Evolutionary conservation across 2,329 filamentous ascomycete species (phyloP).

Genomic region (Dendryphion nanum): DNA sequence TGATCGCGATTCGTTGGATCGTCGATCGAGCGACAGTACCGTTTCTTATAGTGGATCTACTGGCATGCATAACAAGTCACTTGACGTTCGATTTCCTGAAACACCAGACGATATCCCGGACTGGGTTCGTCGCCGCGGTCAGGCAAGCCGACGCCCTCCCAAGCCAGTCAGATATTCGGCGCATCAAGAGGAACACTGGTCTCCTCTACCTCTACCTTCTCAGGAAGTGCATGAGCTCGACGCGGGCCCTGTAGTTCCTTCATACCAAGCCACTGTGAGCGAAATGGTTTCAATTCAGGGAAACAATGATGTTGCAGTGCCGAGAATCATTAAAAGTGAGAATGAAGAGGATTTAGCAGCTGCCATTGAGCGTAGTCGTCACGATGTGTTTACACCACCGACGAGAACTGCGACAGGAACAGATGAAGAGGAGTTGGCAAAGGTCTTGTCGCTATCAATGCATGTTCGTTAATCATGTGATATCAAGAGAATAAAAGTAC

Average conservation of each 20-base stretch:
- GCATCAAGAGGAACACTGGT: too few relatives aligned
- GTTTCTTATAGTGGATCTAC: background rate
- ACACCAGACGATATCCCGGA: slow-evolving; percentile 2
- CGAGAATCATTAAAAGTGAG: background rate
- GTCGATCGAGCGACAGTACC: background rate
- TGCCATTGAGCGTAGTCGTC: background rate
- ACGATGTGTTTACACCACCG: too few relatives aligned
- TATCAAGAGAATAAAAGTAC: too few relatives aligned
- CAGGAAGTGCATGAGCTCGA: background rate
- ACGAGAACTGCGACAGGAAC: too few relatives aligned
- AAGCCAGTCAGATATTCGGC: too few relatives aligned
- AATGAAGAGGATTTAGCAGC: background rate
- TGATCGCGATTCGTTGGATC: background rate
- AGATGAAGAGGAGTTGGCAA: too few relatives aligned
- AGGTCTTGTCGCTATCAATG: too few relatives aligned
- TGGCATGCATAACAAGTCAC: background rate
- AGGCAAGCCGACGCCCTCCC: slow-evolving; percentile 4
- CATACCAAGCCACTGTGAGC: background rate
- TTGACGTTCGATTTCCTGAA: background rate
- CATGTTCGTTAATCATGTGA: too few relatives aligned
- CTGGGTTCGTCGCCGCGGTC: slow-evolving; percentile 5
- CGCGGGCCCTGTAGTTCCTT: background rate
- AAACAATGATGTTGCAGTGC: background rate
- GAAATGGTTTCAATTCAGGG: background rate
- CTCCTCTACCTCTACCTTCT: background rate